phyloP scores from a whole-genome alignment of 1,284 basidiomycete species.

The Pseudozyma thailandica region DNA sequence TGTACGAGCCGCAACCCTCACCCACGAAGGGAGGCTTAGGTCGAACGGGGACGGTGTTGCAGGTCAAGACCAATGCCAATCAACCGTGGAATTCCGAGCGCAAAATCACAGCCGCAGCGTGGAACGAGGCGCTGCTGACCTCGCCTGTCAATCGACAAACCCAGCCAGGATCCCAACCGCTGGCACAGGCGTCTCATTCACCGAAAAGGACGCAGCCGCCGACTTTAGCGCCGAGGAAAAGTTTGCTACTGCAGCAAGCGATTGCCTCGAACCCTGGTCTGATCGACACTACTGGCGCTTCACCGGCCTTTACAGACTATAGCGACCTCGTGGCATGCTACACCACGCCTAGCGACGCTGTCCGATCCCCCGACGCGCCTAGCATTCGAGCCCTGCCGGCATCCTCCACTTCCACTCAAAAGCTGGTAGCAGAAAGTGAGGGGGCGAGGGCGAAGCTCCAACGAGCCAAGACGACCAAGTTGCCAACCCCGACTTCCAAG shows the following conservation, averaged over 20 bases:
- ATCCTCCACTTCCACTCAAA: not conserved
- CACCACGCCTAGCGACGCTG: constrained; percentile 24
- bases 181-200: not conserved
- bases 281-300: not conserved
- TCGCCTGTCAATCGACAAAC: constrained; percentile 24
- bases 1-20: no score
- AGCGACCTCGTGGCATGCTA: constrained; percentile 41
- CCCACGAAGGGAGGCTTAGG: not conserved
- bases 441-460: constrained; percentile 28
- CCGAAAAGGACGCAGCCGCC: no score
- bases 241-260: constrained; percentile 25
- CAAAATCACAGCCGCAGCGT: constrained; percentile 22
- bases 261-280: not conserved
- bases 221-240: constrained; percentile 12
- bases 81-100: constrained; percentile 26
- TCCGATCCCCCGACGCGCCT: not conserved
- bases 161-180: not conserved
- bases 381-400: constrained; percentile 10
- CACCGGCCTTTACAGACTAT: constrained; percentile 32
- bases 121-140: constrained; percentile 28
- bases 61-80: constrained; percentile 19
- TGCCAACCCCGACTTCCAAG: not conserved
- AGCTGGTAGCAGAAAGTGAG: not conserved
- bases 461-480: constrained; percentile 32
- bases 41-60: constrained; percentile 17